A percentile compares a stretch with the other conserved stretches of the same genome.
Conservation (phyloP, 2,329 filamentous ascomycete species). For the Botrytis cinerea region DNA sequence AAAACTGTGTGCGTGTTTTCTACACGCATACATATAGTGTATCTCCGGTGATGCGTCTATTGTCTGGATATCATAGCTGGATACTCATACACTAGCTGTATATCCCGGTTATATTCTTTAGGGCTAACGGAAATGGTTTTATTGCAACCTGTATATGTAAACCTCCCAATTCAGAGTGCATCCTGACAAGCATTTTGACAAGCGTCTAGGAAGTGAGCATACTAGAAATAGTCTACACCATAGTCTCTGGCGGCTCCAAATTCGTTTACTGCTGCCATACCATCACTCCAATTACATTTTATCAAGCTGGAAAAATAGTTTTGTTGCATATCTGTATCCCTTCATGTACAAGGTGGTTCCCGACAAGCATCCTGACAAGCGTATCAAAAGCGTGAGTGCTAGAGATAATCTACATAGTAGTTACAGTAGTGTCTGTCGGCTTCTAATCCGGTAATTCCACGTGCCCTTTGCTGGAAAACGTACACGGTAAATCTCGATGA, state of each 20-base stretch:
- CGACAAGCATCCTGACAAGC: neutral
- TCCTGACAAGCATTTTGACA: neutral
- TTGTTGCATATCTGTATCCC: neutral
- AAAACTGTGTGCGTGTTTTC: neutral
- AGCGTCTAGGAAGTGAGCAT: neutral
- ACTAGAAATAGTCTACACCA: neutral
- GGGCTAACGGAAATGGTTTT: neutral
- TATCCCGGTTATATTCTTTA: neutral
- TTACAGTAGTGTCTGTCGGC: neutral
- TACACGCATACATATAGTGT: neutral
- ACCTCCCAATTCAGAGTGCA: neutral
- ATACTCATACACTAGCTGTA: neutral
- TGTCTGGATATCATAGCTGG: neutral
- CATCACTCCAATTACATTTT: neutral
- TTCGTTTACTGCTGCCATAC: neutral
- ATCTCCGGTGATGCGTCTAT: neutral
- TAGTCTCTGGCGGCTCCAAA: neutral
- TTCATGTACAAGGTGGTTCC: neutral
- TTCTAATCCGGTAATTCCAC: neutral
- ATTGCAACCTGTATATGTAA: neutral
- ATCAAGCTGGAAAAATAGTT: neutral
- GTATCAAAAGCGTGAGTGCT: neutral
- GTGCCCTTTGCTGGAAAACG: neutral
- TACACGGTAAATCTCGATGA: neutral
- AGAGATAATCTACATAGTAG: neutral